Conservation (phyloP, 2,329 filamentous ascomycete genomes). For the Lasiodiplodia sp. region DNA sequence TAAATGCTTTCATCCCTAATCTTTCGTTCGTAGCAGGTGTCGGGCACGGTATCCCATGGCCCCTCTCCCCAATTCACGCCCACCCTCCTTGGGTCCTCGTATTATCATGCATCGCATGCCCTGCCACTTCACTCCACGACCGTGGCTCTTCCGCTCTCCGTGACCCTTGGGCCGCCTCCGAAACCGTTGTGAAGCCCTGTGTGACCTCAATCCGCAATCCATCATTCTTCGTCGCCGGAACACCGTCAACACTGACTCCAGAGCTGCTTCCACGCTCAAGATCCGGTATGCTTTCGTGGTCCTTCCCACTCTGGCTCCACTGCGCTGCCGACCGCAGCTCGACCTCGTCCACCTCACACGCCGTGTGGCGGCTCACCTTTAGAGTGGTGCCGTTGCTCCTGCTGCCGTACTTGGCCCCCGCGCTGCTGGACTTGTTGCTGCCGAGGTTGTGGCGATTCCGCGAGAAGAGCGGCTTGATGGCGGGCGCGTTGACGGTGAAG, state of each 20-base stretch:
- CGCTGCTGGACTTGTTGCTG: background rate
- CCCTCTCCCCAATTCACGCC: background rate
- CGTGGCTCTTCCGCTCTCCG: background rate
- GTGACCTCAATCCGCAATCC: constrained; percentile 3
- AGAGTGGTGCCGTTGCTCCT: background rate
- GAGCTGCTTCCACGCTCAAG: background rate
- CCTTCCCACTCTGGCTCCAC: constrained; percentile 3
- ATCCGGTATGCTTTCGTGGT: background rate
- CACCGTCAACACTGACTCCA: background rate
- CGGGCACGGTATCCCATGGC: background rate
- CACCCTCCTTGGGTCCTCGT: background rate
- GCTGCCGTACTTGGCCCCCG: background rate
- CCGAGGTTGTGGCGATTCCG: background rate
- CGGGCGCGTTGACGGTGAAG: constrained; percentile 52
- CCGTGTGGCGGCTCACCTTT: background rate
- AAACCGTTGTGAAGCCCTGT: background rate
- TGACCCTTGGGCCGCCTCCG: background rate
- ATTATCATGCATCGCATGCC: background rate
- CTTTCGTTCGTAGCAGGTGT: background rate
- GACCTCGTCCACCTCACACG: background rate
- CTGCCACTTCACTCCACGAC: background rate
- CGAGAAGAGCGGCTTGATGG: constrained; percentile 51
- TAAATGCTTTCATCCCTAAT: too few relatives aligned
- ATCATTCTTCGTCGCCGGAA: background rate
- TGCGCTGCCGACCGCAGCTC: constrained; percentile 2